These are phyloP conservation scores for Aspergillus sp. DNA, from an alignment of 2,329 filamentous ascomycete species.

Conservation along the genomic window DNA sequence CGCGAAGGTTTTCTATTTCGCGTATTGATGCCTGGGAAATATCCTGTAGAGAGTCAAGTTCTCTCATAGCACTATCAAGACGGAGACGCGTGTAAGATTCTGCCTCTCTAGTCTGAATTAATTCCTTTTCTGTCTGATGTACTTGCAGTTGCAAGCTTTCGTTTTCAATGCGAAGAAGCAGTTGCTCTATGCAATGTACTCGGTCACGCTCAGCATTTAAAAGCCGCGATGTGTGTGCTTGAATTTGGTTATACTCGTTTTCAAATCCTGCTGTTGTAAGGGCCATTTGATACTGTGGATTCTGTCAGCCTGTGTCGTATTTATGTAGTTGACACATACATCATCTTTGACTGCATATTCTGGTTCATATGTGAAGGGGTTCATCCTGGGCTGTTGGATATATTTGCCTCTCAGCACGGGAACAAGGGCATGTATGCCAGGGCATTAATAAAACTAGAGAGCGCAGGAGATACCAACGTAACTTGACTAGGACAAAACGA, in stretches of 20 bases:
- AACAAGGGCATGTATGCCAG: neutral
- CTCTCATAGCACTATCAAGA: slow-evolving; percentile 51
- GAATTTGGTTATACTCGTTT: slow-evolving; percentile 65
- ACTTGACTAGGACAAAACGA: neutral
- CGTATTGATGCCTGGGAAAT: slow-evolving; percentile 49
- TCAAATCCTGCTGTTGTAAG: slow-evolving; percentile 61
- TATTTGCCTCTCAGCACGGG: neutral
- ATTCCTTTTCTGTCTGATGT: slow-evolving; percentile 54
- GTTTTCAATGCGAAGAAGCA: slow-evolving; percentile 75
- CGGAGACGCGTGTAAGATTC: slow-evolving; percentile 45
- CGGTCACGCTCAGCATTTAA: slow-evolving; percentile 74
- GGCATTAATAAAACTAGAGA: neutral
- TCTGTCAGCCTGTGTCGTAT: slow-evolving; percentile 2
- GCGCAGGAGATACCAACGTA: neutral
- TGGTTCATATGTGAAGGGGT: slow-evolving; percentile 1
- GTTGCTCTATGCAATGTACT: slow-evolving; percentile 65
- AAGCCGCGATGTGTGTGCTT: slow-evolving; percentile 66
- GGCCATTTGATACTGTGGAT: slow-evolving; percentile 43
- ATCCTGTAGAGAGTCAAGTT: slow-evolving; percentile 35
- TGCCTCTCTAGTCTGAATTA: slow-evolving; percentile 52
- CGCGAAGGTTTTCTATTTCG: slow-evolving; percentile 59
- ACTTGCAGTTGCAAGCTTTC: slow-evolving; percentile 66
- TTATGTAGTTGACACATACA: slow-evolving; percentile 10
- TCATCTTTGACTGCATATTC: slow-evolving; percentile 24
- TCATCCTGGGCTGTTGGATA: slow-evolving; percentile 1